Evolutionary conservation across 805 yeast species (phyloP).

Genomic region (Yarrowia keelungensis): DNA sequence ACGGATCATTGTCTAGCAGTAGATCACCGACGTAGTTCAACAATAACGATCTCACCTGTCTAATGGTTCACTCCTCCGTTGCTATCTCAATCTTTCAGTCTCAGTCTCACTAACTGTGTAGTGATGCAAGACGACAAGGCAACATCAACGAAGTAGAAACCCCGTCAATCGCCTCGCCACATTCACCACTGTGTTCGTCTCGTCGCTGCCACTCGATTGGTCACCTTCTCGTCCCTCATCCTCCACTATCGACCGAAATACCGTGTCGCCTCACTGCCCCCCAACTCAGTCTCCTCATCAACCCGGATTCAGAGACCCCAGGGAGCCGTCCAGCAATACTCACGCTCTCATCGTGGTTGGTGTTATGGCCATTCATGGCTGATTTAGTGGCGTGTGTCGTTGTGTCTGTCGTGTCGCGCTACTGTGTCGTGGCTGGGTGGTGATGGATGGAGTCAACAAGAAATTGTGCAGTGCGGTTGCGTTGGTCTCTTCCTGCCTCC

Average conservation of each 20-base stretch:
- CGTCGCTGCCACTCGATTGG: neutral
- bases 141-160: neutral
- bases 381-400: neutral
- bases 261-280: neutral
- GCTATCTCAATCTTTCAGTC: too few relatives aligned
- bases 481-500: conserved; percentile 39
- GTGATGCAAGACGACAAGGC: too few relatives aligned
- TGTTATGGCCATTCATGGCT: conserved; percentile 30
- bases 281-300: conserved; percentile 11
- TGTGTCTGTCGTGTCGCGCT: conserved; percentile 5
- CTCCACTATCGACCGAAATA: neutral
- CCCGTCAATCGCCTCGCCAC: neutral
- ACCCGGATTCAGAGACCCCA: neutral
- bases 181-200: neutral
- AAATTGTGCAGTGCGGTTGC: conserved; percentile 32
- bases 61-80: too few relatives aligned
- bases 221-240: neutral
- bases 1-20: too few relatives aligned
- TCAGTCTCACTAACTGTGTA: too few relatives aligned
- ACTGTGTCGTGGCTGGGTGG: conserved; percentile 2
- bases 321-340: neutral
- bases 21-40: too few relatives aligned
- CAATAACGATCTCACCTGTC: too few relatives aligned
- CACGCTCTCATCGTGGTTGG: conserved; percentile 25
- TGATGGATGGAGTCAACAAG: conserved; percentile 25